A percentile compares a stretch with the other conserved stretches of the same genome.
These are phyloP conservation scores for Exophiala oligosperma DNA, from an alignment of 2,329 filamentous ascomycete genomes.

Conservation along the genomic window DNA sequence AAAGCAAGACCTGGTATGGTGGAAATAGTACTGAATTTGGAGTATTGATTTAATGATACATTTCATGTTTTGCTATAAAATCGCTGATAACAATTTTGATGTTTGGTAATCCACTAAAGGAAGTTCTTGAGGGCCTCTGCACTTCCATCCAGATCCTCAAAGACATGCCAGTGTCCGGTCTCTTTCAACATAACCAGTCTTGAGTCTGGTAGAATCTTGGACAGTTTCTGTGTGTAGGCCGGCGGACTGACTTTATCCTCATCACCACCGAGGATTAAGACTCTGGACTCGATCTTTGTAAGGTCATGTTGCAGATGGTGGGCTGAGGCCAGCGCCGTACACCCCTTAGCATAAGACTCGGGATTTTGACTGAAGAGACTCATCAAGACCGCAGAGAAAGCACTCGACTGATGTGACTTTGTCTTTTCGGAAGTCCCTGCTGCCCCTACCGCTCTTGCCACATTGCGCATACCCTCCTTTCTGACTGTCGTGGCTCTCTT, in stretches of 20 bases:
- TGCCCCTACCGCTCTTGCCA: conserved; percentile 42
- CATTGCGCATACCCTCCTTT: conserved; percentile 44
- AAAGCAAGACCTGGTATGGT: too few species aligned
- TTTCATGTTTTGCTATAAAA: too few species aligned
- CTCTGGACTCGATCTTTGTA: conserved; percentile 19
- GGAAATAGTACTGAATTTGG: too few species aligned
- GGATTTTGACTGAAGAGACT: conserved; percentile 51
- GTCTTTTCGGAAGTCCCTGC: conserved; percentile 41
- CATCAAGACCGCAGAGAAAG: conserved; percentile 43
- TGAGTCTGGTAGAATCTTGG: conserved; percentile 35
- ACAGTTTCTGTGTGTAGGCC: conserved; percentile 35
- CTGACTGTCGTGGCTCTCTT: conserved; percentile 45
- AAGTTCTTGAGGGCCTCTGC: not conserved
- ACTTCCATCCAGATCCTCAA: conserved; percentile 44
- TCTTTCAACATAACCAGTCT: conserved; percentile 12
- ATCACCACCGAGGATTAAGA: conserved; percentile 46
- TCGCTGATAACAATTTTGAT: conserved; percentile 21
- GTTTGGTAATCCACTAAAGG: conserved; percentile 22
- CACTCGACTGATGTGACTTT: conserved; percentile 40
- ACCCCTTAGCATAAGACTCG: conserved; percentile 58
- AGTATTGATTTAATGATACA: too few species aligned
- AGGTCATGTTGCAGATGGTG: conserved; percentile 34
- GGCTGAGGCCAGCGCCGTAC: conserved; percentile 48
- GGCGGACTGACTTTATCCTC: conserved; percentile 47
- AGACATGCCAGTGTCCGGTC: conserved; percentile 53